Evolutionary conservation across 2,329 filamentous ascomycete genomes (phyloP).

Genomic region (Cladorrhinum sp.): DNA sequence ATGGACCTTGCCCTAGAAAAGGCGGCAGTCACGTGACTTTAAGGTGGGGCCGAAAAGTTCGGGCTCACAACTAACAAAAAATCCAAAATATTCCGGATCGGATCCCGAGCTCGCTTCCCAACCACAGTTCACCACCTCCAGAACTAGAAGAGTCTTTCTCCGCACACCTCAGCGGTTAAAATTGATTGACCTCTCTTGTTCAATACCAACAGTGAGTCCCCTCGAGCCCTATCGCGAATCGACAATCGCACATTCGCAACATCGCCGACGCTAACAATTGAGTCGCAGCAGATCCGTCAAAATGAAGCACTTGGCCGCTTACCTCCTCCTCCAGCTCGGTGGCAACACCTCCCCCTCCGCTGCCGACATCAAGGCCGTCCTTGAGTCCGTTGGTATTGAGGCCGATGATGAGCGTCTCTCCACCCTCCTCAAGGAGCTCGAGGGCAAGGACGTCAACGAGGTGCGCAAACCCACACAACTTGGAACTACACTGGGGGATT

Average conservation of each 20-base stretch:
- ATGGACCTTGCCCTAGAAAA: constrained; percentile 24
- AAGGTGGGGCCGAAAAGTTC: constrained; percentile 22
- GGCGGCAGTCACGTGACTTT: constrained; percentile 22
- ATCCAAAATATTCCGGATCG: constrained; percentile 27
- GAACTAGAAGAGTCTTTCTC: constrained; percentile 99
- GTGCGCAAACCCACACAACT: constrained; percentile 49
- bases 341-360: constrained; percentile 89
- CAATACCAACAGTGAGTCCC: constrained; percentile 35
- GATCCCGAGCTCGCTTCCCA: constrained; percentile 28
- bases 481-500: background rate
- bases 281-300: constrained; percentile 49
- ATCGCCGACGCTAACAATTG: constrained; percentile 10
- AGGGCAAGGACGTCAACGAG: constrained; percentile 91
- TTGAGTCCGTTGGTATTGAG: constrained; percentile 93
- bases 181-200: constrained; percentile 98
- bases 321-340: constrained; percentile 92
- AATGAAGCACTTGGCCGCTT: constrained; percentile 99
- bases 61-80: constrained; percentile 28
- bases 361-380: constrained; percentile 80
- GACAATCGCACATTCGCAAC: background rate
- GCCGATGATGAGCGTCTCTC: constrained; percentile 82
- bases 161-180: constrained; percentile 93
- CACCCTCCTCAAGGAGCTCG: constrained; percentile 83
- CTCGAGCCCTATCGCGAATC: background rate
- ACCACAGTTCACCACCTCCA: constrained; percentile 36